phyloP scores from a whole-genome alignment of 2,329 filamentous ascomycete genomes.

The Myriosclerotinia duriaeana region DNA sequence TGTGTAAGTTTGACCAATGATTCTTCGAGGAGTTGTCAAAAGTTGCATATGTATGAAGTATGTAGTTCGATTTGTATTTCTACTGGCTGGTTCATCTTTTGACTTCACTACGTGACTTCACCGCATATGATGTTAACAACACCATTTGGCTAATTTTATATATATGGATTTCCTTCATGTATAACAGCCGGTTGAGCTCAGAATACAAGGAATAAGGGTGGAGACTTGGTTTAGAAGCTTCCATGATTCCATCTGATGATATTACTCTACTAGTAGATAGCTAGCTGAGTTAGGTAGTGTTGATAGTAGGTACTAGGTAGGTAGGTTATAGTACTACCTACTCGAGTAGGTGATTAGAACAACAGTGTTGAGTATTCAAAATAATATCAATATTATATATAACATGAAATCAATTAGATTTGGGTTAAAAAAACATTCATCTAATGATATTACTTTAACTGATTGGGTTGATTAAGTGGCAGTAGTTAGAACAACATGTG shows the following conservation, averaged over 20 bases:
- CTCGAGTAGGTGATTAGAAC: too few species aligned
- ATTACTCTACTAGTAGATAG: neutral
- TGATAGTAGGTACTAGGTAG: too few species aligned
- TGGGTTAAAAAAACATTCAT: too few species aligned
- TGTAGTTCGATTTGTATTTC: neutral
- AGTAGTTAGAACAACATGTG: too few species aligned
- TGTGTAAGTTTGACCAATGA: conserved; percentile 10
- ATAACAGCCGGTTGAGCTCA: neutral
- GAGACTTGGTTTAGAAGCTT: neutral
- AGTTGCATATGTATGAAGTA: neutral
- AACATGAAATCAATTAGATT: neutral
- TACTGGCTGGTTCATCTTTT: neutral
- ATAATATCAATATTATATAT: too few species aligned
- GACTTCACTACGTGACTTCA: neutral
- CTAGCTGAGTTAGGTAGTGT: neutral
- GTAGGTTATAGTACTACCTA: too few species aligned
- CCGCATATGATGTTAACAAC: neutral
- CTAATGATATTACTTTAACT: too few species aligned
- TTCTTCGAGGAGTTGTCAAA: neutral
- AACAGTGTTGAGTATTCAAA: neutral
- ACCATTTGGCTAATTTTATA: neutral
- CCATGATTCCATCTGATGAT: neutral
- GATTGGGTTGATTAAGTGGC: too few species aligned
- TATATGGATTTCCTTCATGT: neutral
- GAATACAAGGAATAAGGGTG: neutral